These are phyloP conservation scores for Fusarium euwallaceae DNA, from an alignment of 2,329 filamentous ascomycete genomes.

Conservation along the genomic window DNA sequence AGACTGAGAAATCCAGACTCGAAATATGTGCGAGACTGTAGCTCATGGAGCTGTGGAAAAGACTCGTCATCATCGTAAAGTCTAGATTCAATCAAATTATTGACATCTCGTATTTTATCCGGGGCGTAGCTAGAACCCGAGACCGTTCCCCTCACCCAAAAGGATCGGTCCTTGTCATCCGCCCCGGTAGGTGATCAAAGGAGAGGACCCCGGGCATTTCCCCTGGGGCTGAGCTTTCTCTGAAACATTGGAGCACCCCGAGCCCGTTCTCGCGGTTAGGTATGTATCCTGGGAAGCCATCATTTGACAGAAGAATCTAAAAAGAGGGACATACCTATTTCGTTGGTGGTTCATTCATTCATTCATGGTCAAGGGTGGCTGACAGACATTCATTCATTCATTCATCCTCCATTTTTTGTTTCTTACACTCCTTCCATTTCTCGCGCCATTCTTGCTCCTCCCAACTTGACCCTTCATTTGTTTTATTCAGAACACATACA, in stretches of 20 bases:
- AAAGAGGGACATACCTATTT: not conserved
- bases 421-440: conserved; percentile 10
- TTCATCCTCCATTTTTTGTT: conserved; percentile 9
- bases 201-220: not conserved
- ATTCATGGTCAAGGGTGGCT: conserved; percentile 24
- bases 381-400: conserved; percentile 3
- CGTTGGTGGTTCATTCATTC: not conserved
- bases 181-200: not conserved
- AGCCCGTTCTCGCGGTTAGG: not conserved
- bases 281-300: conserved; percentile 21
- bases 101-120: not conserved
- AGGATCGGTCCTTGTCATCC: not conserved
- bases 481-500: not conserved
- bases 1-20: not conserved
- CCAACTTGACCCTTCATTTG: not conserved
- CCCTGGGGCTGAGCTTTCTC: conserved; percentile 31
- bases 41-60: not conserved
- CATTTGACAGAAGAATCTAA: not conserved
- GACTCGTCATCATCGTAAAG: not conserved
- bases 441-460: not conserved
- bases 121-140: conserved; percentile 3
- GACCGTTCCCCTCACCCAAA: not conserved
- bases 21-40: not conserved
- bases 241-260: conserved; percentile 40
- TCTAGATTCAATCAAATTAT: not conserved